phyloP scores from a whole-genome alignment of 2,329 filamentous ascomycete species.

The Drechslerella dactyloides region DNA sequence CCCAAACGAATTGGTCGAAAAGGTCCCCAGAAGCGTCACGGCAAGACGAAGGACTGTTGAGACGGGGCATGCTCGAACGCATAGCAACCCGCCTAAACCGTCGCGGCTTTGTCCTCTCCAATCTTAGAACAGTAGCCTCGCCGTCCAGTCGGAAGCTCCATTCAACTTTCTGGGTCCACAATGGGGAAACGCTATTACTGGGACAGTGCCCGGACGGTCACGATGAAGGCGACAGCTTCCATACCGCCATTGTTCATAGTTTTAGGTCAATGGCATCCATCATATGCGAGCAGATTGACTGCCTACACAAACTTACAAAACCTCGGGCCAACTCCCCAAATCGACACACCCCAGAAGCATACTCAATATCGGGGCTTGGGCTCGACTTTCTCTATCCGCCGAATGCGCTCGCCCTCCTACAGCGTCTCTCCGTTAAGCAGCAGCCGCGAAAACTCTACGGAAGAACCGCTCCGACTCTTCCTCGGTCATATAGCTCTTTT shows the following conservation, averaged over 20 bases:
- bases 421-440: slow-evolving; percentile 52
- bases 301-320: slow-evolving; percentile 45
- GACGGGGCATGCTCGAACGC: slow-evolving; percentile 63
- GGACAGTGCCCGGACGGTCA: slow-evolving; percentile 12
- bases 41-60: slow-evolving; percentile 25
- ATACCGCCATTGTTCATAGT: slow-evolving; percentile 16
- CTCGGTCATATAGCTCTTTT: slow-evolving; percentile 57
- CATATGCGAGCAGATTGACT: slow-evolving; percentile 22
- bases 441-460: slow-evolving; percentile 13
- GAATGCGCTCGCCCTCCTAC: slow-evolving; percentile 58
- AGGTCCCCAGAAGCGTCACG: slow-evolving; percentile 28
- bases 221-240: slow-evolving; percentile 55
- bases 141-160: slow-evolving; percentile 62
- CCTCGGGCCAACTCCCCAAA: not conserved
- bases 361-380: slow-evolving; percentile 23
- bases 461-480: slow-evolving; percentile 45
- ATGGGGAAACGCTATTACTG: slow-evolving; percentile 59
- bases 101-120: slow-evolving; percentile 59
- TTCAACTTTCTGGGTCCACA: slow-evolving; percentile 66
- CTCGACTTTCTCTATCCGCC: slow-evolving; percentile 60
- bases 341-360: slow-evolving; percentile 6
- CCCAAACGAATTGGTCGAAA: slow-evolving; percentile 22
- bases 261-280: slow-evolving; percentile 27
- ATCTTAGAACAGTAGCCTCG: slow-evolving; percentile 31
- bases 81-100: slow-evolving; percentile 62